Conservation (phyloP, 2,329 filamentous ascomycete genomes). For the Ascochyta viciae-villosae region DNA sequence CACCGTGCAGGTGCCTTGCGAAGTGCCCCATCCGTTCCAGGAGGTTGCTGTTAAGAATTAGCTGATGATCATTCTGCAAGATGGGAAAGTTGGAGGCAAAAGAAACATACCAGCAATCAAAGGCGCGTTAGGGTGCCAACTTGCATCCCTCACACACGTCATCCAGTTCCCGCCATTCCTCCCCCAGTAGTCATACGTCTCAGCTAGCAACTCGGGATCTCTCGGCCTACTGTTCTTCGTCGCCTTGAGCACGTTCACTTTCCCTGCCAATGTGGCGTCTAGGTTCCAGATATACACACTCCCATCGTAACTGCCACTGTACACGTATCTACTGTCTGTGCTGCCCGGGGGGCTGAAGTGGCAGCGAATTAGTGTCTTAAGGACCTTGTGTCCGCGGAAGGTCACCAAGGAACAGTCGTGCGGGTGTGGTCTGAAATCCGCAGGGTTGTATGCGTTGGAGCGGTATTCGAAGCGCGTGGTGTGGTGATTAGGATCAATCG, state of each 20-base stretch:
- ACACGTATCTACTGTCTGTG: slow-evolving; percentile 90
- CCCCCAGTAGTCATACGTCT: slow-evolving; percentile 63
- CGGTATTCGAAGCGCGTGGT: slow-evolving; percentile 78
- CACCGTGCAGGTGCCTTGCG: slow-evolving; percentile 76
- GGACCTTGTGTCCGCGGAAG: slow-evolving; percentile 87
- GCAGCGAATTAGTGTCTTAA: slow-evolving; percentile 90
- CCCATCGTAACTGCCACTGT: slow-evolving; percentile 88
- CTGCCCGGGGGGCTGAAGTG: slow-evolving; percentile 90
- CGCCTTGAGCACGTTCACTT: slow-evolving; percentile 77
- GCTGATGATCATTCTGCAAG: not conserved
- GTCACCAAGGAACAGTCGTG: slow-evolving; percentile 92
- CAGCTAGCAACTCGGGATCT: slow-evolving; percentile 60
- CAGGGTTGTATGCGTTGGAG: slow-evolving; percentile 68
- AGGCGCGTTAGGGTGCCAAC: slow-evolving; percentile 87
- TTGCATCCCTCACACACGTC: slow-evolving; percentile 85
- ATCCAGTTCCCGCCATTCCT: slow-evolving; percentile 69
- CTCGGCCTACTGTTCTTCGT: slow-evolving; percentile 69
- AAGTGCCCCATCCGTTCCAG: slow-evolving; percentile 79
- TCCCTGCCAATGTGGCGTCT: slow-evolving; percentile 81
- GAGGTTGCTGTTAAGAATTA: slow-evolving; percentile 68
- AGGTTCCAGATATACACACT: slow-evolving; percentile 92
- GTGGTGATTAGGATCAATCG: slow-evolving; percentile 63
- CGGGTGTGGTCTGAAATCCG: slow-evolving; percentile 74
- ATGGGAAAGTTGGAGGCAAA: not conserved
- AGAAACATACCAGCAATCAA: slow-evolving; percentile 69